Percentiles rank a stretch among this genome's conserved stretches.
phyloP scores from a whole-genome alignment of 2,329 filamentous ascomycete genomes.

The Niveomyces coronatus region DNA sequence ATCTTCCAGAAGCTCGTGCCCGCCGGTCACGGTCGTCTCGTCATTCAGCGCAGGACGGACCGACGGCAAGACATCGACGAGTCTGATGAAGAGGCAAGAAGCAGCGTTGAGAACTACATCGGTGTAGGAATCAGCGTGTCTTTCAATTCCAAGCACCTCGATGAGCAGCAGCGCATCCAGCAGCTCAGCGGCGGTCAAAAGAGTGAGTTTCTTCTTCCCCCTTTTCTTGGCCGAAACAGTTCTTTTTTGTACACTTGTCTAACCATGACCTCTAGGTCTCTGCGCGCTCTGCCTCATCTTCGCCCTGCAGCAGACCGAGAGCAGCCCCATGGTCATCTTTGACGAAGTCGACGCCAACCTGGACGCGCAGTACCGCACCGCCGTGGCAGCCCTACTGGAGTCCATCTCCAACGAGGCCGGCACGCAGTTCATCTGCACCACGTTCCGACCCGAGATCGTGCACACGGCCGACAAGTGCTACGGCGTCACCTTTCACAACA shows the following conservation, averaged over 20 bases:
- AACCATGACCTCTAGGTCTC: constrained; percentile 47
- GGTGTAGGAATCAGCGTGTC: constrained; percentile 95
- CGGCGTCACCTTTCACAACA: constrained; percentile 86
- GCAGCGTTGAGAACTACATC: constrained; percentile 84
- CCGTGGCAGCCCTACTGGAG: constrained; percentile 81
- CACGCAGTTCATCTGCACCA: constrained; percentile 93
- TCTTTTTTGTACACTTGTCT: constrained; percentile 6
- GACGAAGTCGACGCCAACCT: constrained; percentile 98
- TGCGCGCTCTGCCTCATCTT: constrained; percentile 97
- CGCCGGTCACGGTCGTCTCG: constrained; percentile 78
- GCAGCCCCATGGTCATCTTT: constrained; percentile 97
- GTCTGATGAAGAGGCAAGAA: constrained; percentile 58
- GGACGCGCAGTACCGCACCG: constrained; percentile 94
- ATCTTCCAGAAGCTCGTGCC: constrained; percentile 95
- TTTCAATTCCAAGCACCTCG: constrained; percentile 91
- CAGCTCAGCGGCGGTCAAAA: constrained; percentile 97
- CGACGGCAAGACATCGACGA: constrained; percentile 49
- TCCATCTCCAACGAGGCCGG: constrained; percentile 59
- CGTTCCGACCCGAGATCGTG: constrained; percentile 94
- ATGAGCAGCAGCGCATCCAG: constrained; percentile 96
- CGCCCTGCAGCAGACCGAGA: constrained; percentile 96
- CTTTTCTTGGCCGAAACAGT: too few species aligned
- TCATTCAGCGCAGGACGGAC: constrained; percentile 88
- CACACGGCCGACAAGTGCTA: constrained; percentile 96
- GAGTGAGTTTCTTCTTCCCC: constrained; percentile 52